phyloP scores from a whole-genome alignment of 306 rosid genomes.

The Parietaria judaica region DNA sequence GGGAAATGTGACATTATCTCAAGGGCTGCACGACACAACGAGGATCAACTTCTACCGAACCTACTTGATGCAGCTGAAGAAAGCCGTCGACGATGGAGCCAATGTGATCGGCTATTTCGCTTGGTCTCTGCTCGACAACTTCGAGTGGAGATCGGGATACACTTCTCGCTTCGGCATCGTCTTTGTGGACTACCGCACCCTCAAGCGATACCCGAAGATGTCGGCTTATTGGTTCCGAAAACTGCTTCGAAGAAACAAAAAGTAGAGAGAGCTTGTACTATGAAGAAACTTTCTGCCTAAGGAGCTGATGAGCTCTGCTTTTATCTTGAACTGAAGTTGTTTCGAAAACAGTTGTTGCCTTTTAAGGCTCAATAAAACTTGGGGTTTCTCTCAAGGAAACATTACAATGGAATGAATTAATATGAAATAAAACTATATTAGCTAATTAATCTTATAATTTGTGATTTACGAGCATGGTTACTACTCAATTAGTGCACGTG shows the following conservation, averaged over 20 bases:
- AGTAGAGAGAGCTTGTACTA: not conserved
- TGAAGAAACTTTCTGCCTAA: not conserved
- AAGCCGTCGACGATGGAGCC: constrained; percentile 67
- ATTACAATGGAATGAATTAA: too few species aligned
- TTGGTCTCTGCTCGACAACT: constrained; percentile 91
- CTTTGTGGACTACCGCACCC: constrained; percentile 71
- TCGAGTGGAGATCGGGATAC: constrained; percentile 89
- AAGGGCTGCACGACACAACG: constrained; percentile 60
- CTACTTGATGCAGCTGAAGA: constrained; percentile 63
- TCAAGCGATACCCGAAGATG: constrained; percentile 79
- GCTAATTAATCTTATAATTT: too few species aligned
- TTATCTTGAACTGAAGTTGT: not conserved
- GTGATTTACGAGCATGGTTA: too few species aligned
- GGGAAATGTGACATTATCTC: constrained; percentile 43
- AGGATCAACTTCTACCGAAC: constrained; percentile 64
- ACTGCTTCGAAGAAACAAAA: constrained; percentile 40
- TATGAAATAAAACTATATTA: too few species aligned
- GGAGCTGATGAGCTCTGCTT: not conserved
- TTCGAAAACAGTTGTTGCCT: not conserved
- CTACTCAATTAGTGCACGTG: too few species aligned
- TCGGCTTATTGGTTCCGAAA: constrained; percentile 89
- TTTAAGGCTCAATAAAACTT: not conserved
- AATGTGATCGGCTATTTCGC: constrained; percentile 76
- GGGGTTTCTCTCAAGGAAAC: not conserved
- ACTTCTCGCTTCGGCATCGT: constrained; percentile 90